Base-by-base conservation (phyloP, 2,329 filamentous ascomycete genomes). In the Trichoderma endophyticum region DNA sequence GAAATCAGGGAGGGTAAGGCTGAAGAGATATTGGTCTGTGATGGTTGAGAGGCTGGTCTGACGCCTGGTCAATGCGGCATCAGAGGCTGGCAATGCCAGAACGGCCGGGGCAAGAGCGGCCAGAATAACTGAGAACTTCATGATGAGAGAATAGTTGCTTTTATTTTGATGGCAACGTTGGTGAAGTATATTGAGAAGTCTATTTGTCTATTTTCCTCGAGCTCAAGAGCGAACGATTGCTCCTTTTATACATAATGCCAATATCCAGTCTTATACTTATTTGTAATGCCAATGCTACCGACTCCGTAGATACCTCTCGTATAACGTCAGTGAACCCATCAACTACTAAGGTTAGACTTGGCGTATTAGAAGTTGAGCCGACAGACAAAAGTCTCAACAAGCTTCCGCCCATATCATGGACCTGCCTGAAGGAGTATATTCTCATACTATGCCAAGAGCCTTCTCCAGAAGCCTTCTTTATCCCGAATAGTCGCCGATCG, bases 11-110 rank as follows among this genome's bases (percentile, higher is more conserved):
- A 89, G 82, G 0, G 81, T 77, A 56, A 82, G 76, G 61, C 72
- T 76, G 80, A 86, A 88, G 68, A 87, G 78, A 28, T 86, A 81
- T 36, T 81, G 72, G 73, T 89, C 86, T 1, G 85, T 87, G 18
- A 82, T 76, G 8, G 78, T 64, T 21, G 72, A 75, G 39, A 71
- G 63, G 26, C 72, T 77, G 32, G 72, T 77, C 66, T 79, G 77
- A 26, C 76, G 78, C 34, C 71, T 73, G 4, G 66, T 60, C n/a
- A 73, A 9, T 21, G 15, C 24, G 8, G 32, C 39, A 32, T 75
- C 59, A 15, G 65, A 48, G 6, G 30, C 73, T 2, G 79, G 77
- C 0, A 77, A 59, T 32, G 79, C 79, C 24, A 77, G 62, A 11
- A 70, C 79, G 7, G 62, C 75, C 3, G 78, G 73, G 12, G 75